Evolutionary conservation across 371 early-diverging fungal species (phyloP).

Genomic region (Apophysomyces ossiformis): DNA sequence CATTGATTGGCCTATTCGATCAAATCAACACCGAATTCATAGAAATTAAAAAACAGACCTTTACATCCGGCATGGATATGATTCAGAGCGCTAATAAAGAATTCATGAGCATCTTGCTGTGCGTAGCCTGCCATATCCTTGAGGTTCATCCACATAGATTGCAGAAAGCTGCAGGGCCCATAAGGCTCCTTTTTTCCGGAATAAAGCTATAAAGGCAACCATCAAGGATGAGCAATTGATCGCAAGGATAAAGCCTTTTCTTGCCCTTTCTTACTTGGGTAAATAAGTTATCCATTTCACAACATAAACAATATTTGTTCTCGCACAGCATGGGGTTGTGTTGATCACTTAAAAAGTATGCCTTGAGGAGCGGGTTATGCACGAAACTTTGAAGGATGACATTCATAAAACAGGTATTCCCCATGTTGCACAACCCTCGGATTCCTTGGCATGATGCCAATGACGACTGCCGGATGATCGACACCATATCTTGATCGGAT

Average conservation of each 20-base stretch:
- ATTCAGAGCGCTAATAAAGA: constrained; percentile 89
- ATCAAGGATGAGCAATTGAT: background rate
- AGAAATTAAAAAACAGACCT: constrained; percentile 18
- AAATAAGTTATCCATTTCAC: constrained; percentile 87
- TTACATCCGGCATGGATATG: constrained; percentile 77
- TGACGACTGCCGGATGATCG: constrained; percentile 51
- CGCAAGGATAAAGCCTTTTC: background rate
- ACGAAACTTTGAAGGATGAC: constrained; percentile 90
- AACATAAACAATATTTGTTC: constrained; percentile 84
- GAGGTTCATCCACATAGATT: constrained; percentile 87
- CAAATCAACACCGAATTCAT: background rate
- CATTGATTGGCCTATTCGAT: constrained; percentile 22
- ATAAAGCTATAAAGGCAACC: constrained; percentile 58
- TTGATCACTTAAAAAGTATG: constrained; percentile 86
- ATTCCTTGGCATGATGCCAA: constrained; percentile 70
- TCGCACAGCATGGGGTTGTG: constrained; percentile 76
- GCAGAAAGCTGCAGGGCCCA: constrained; percentile 84
- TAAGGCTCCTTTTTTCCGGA: constrained; percentile 75
- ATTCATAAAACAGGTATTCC: constrained; percentile 95
- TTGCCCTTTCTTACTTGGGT: constrained; percentile 53
- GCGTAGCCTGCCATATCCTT: constrained; percentile 89
- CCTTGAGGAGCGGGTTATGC: constrained; percentile 89
- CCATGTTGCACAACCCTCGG: constrained; percentile 92
- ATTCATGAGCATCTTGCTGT: constrained; percentile 98
- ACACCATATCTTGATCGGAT: constrained; percentile 53